phyloP scores from a whole-genome alignment of 257 asterid genomes.

The Apocynum venetum region DNA sequence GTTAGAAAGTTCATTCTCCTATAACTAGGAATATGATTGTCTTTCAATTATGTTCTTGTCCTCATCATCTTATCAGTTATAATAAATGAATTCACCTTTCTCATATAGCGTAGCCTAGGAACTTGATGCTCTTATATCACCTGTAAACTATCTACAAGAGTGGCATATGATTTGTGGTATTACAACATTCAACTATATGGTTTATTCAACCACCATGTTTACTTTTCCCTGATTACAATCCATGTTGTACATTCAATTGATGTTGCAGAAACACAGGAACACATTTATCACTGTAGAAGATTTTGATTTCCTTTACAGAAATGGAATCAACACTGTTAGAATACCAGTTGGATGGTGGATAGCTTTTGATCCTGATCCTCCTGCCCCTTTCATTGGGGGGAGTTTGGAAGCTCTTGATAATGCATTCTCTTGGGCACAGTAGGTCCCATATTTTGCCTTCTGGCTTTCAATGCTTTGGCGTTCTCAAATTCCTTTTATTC shows the following conservation, averaged over 20 bases:
- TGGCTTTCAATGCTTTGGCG: slow-evolving; percentile 1
- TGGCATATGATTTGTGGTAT: not conserved
- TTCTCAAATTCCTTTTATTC: slow-evolving; percentile 11
- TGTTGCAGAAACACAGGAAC: slow-evolving; percentile 68
- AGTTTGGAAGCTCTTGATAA: slow-evolving; percentile 72
- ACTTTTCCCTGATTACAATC: not conserved
- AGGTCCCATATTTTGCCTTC: slow-evolving; percentile 20
- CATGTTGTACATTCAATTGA: slow-evolving; percentile 17
- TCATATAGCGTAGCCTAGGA: not conserved
- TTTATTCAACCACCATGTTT: not conserved
- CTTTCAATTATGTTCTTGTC: not conserved
- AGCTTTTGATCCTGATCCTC: slow-evolving; percentile 69
- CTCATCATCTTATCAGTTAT: not conserved
- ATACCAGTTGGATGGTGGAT: slow-evolving; percentile 98
- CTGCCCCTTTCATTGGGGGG: slow-evolving; percentile 70
- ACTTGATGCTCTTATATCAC: not conserved
- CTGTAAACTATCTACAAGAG: not conserved
- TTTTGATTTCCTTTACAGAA: slow-evolving; percentile 57
- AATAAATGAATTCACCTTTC: not conserved
- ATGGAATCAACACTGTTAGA: slow-evolving; percentile 75
- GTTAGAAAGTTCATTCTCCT: not conserved
- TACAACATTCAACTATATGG: not conserved
- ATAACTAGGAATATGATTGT: not conserved
- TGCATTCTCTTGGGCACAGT: slow-evolving; percentile 91
- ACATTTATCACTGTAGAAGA: slow-evolving; percentile 64